Base-by-base conservation (phyloP, 306 rosid genomes). In the Leucaena leucocephala region DNA sequence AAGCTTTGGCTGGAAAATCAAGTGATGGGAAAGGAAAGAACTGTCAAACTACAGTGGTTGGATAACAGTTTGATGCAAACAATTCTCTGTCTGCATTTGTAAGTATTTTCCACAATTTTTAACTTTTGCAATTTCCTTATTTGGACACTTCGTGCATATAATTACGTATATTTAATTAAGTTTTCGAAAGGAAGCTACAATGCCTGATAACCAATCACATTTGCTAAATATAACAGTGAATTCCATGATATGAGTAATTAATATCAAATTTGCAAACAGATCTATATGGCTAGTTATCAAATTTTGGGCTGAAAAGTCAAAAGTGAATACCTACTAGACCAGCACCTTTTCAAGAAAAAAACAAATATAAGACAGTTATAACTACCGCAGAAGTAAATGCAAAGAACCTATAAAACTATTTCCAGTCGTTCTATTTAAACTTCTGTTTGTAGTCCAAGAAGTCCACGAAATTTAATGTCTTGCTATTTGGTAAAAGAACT, bases 1-100 rank as follows among this genome's bases (percentile, higher is more conserved):
- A 88, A 77, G 95, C 87, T 84, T 82, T 91, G 49, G 98, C 98
- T 94, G 97, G 82, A 84, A 82, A 82, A 80, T 67, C 69, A 75
- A 84, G 82, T 46, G 48, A 27, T 75, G 69, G 81, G 77, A 84
- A 76, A 39, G 40, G 70, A 81, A 57, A 64, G 54, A 36, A 52
- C 34, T 57, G 75, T 84, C 82, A 65, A 74, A 54, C 35, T 15
- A 72, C 68, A 69, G 17, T 58, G 70, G 43, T 57, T 61, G 27
- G 54, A 76, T 8, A 55, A 36, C 66, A 48, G 34, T 21, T 76
- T 35, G 72, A 72, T 9, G 67, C 57, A 76, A 46, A 63, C 13
- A 6, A 65, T 70, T 33, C 10, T 49, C 21, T 38, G 49, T 22
- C 34, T 12, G 45, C 40, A 72, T 86, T 50, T 54, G 46, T 34